Conservation (phyloP, 495 filamentous ascomycete species). For the Apiosordaria backusii region DNA sequence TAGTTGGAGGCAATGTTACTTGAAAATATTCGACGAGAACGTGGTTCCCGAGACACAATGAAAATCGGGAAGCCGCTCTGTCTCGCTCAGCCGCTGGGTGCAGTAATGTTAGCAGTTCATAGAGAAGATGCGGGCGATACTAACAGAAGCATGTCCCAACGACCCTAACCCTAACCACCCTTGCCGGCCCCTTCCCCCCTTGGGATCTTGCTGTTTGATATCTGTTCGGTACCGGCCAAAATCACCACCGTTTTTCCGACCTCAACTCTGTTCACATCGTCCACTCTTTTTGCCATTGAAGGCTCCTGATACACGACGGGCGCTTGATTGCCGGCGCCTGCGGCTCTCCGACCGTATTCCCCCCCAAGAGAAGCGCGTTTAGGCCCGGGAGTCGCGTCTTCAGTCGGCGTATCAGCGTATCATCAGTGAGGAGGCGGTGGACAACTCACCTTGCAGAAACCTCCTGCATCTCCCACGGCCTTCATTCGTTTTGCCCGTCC, state of each 20-base stretch:
- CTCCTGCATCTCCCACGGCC: conserved; percentile 42
- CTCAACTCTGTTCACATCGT: background rate
- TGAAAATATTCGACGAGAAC: conserved; percentile 13
- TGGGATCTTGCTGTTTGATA: conserved; percentile 1
- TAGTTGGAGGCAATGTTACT: background rate
- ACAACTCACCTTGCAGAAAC: conserved; percentile 50
- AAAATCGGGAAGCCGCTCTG: conserved; percentile 8
- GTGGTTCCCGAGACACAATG: conserved; percentile 17
- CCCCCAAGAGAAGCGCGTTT: conserved; percentile 4
- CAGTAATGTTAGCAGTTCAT: background rate
- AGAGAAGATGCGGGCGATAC: background rate
- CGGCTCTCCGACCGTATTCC: conserved; percentile 5
- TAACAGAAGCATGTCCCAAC: background rate
- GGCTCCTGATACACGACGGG: background rate
- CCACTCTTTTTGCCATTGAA: conserved; percentile 1
- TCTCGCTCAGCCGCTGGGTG: conserved; percentile 6
- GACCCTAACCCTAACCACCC: background rate
- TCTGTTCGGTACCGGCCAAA: background rate
- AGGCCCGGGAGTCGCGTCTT: conserved; percentile 8
- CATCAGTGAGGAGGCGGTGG: conserved; percentile 31
- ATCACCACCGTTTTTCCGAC: background rate
- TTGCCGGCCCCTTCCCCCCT: background rate
- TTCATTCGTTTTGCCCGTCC: conserved; percentile 27
- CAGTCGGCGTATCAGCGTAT: conserved; percentile 1
- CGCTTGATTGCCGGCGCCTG: conserved; percentile 2